These are phyloP conservation scores for Ceratobasidium papillatum DNA, from an alignment of 1,284 basidiomycete species.

Conservation along the genomic window DNA sequence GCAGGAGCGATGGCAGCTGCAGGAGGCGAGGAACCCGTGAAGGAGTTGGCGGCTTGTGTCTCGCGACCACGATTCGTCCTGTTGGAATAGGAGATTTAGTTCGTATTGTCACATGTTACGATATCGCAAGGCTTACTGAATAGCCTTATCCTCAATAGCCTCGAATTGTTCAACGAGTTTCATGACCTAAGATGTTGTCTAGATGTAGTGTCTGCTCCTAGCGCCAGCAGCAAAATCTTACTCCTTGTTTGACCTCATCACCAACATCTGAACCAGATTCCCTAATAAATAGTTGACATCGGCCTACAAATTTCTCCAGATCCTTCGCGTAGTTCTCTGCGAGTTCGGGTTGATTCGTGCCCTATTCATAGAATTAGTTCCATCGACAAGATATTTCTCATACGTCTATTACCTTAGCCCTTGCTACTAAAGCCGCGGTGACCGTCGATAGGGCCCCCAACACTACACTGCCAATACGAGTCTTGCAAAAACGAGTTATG, in stretches of 20 bases:
- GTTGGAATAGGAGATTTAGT: background rate
- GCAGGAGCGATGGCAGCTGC: background rate
- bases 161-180: slow-evolving; percentile 20
- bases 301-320: slow-evolving; percentile 26
- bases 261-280: background rate
- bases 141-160: slow-evolving; percentile 29
- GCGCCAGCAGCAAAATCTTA: background rate
- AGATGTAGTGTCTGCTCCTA: background rate
- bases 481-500: background rate
- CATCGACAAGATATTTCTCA: background rate
- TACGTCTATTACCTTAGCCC: slow-evolving; percentile 15
- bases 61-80: slow-evolving; percentile 2
- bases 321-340: slow-evolving; percentile 23
- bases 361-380: slow-evolving; percentile 8
- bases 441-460: slow-evolving; percentile 21
- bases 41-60: background rate
- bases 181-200: slow-evolving; percentile 4
- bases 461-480: slow-evolving; percentile 4
- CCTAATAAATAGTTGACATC: slow-evolving; percentile 20
- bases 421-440: slow-evolving; percentile 20
- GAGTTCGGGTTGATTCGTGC: slow-evolving; percentile 36
- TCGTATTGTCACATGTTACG: background rate
- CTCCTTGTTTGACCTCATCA: slow-evolving; percentile 5
- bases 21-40: background rate
- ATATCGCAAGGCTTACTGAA: slow-evolving; percentile 1